Evolutionary conservation across 495 filamentous ascomycete species (phyloP).

Genomic region (Xylaria cubensis): DNA sequence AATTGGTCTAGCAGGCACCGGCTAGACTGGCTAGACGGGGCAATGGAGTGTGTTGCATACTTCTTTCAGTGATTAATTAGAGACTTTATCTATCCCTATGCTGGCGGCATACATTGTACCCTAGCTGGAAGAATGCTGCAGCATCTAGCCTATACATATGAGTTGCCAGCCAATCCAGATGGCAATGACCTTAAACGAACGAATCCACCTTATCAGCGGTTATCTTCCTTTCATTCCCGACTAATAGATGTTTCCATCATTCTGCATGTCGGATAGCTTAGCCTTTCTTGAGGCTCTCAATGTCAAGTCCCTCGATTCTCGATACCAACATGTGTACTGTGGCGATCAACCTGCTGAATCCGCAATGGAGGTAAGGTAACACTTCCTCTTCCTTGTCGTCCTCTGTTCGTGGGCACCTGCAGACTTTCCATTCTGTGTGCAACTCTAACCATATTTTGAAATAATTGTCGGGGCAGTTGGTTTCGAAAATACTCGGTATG

Average conservation of each 20-base stretch:
- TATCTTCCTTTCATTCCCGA: neutral
- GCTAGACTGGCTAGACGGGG: constrained; percentile 11
- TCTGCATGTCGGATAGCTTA: neutral
- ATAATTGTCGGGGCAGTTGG: no score
- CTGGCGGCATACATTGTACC: neutral
- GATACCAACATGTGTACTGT: fast-evolving
- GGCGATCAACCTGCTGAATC: neutral
- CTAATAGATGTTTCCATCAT: neutral
- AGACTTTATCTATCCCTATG: neutral
- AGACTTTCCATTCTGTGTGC: no score
- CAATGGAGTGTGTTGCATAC: neutral
- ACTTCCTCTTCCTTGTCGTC: no score
- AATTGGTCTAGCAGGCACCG: neutral
- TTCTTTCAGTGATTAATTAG: neutral
- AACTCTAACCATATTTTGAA: no score
- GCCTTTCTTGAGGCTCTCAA: neutral
- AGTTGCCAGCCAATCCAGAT: neutral
- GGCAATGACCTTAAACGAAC: neutral
- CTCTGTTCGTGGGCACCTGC: no score
- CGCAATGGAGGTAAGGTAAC: neutral
- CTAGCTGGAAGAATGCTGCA: neutral
- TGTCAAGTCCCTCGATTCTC: neutral
- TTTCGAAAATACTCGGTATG: no score
- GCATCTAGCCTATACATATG: neutral
- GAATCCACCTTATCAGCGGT: neutral